Evolutionary conservation across 2,329 filamentous ascomycete genomes (phyloP).

Genomic region (Calonectria henricotiae): DNA sequence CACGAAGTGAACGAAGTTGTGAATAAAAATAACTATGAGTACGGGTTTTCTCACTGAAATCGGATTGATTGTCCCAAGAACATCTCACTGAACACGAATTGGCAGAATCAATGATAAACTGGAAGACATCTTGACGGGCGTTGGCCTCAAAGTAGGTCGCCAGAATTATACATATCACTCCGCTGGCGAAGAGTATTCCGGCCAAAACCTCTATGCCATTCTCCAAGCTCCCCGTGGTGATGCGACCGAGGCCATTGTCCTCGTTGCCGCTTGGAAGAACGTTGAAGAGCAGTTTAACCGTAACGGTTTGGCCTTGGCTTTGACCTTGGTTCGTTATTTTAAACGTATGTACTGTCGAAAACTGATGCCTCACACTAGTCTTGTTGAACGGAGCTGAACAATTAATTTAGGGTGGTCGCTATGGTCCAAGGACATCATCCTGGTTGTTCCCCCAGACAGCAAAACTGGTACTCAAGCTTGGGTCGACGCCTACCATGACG

Average conservation of each 20-base stretch:
- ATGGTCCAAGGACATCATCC: slow-evolving; percentile 99
- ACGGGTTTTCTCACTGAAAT: slow-evolving; percentile 47
- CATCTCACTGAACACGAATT: neutral
- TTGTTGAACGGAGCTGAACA: slow-evolving; percentile 42
- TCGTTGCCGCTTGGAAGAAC: slow-evolving; percentile 92
- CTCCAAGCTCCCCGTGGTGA: slow-evolving; percentile 95
- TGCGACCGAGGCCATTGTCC: slow-evolving; percentile 95
- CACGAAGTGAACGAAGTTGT: slow-evolving; percentile 82
- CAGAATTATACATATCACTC: slow-evolving; percentile 92
- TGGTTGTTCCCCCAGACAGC: slow-evolving; percentile 91
- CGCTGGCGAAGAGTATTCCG: slow-evolving; percentile 80
- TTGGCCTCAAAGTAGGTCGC: slow-evolving; percentile 88
- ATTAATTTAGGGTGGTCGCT: slow-evolving; percentile 85
- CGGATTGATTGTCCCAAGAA: neutral
- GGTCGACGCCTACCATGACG: slow-evolving; percentile 98
- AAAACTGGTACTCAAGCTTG: slow-evolving; percentile 93
- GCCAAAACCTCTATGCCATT: slow-evolving; percentile 94
- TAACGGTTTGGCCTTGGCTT: slow-evolving; percentile 87
- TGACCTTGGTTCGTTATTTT: slow-evolving; percentile 94
- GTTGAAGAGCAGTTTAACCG: slow-evolving; percentile 84
- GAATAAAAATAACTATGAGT: slow-evolving; percentile 70
- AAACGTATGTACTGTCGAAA: slow-evolving; percentile 72
- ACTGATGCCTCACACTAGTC: neutral
- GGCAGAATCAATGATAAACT: slow-evolving; percentile 78
- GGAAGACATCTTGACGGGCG: slow-evolving; percentile 81